Percentiles rank a stretch among this genome's conserved stretches.
Conservation (phyloP, 352 stramenopile genomes). For the Phytophthora vignae region DNA sequence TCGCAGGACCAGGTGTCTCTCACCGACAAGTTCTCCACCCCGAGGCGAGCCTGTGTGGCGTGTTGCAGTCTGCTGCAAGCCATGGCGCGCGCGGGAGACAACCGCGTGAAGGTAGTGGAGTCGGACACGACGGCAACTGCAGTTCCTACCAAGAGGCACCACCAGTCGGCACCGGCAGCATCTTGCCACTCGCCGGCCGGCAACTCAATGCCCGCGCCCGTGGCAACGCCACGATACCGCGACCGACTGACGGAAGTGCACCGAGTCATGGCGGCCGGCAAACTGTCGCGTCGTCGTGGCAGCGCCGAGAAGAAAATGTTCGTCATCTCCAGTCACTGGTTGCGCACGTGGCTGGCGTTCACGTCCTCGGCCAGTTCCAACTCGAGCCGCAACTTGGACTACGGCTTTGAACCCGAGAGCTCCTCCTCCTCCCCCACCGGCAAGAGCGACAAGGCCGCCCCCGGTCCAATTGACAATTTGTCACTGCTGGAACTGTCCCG, state of each 20-base stretch:
- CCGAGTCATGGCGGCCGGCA: conserved; percentile 72
- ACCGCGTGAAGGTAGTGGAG: conserved; percentile 52
- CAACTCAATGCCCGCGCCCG: conserved; percentile 13
- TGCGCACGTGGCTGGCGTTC: conserved; percentile 73
- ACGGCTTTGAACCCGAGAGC: conserved; percentile 34
- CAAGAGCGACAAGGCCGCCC: conserved; percentile 33
- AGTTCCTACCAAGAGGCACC: conserved; percentile 13
- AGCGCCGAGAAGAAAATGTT: conserved; percentile 63
- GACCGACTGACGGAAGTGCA: conserved; percentile 74
- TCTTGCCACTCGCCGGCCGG: conserved; percentile 28
- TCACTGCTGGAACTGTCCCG: conserved; percentile 61
- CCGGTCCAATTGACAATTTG: conserved; percentile 70
- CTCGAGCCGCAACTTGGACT: conserved; percentile 29
- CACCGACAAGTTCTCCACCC: conserved; percentile 55
- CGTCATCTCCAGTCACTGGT: conserved; percentile 66
- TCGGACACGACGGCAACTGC: conserved; percentile 25
- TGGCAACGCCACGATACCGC: conserved; percentile 54
- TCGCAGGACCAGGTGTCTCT: conserved; percentile 70
- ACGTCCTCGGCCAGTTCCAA: conserved; percentile 44
- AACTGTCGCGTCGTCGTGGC: conserved; percentile 57
- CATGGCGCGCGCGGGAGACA: conserved; percentile 60
- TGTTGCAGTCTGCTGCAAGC: conserved; percentile 68
- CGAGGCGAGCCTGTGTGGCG: conserved; percentile 66
- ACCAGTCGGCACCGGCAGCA: conserved; percentile 24
- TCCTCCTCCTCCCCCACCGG: conserved; percentile 16